phyloP scores from a whole-genome alignment of 192 early-diverging fungal genomes.

The Gamsiella multidivaricata region DNA sequence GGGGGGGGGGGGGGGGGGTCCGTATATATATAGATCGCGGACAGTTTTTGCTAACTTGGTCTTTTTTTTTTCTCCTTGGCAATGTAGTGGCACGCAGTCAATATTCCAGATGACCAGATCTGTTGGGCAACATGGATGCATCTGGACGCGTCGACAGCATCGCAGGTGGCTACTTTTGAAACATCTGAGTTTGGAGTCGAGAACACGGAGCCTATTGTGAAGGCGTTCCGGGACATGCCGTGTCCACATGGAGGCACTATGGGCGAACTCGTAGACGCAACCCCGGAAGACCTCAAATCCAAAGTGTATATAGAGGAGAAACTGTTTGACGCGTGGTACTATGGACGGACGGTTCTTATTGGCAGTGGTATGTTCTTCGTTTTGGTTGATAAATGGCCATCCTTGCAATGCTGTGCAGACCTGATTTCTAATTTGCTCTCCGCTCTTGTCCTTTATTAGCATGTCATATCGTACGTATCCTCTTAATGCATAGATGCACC shows the following conservation, averaged over 20 bases:
- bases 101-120: constrained; percentile 18
- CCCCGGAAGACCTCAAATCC: neutral
- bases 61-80: neutral
- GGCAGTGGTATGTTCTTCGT: constrained; percentile 12
- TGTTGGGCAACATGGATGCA: constrained; percentile 16
- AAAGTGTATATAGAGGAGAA: constrained; percentile 10
- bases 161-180: neutral
- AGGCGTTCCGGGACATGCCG: neutral
- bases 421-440: neutral
- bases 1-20: too few relatives aligned
- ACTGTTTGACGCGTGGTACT: constrained; percentile 14
- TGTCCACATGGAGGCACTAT: constrained; percentile 15
- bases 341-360: constrained; percentile 10
- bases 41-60: neutral
- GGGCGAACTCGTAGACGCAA: constrained; percentile 8
- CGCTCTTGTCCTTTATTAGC: neutral
- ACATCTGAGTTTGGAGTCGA: neutral
- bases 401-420: too few relatives aligned
- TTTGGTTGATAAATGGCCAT: neutral
- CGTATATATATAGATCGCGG: too few relatives aligned
- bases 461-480: constrained; percentile 16
- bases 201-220: neutral
- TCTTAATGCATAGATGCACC: too few relatives aligned
- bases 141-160: neutral
- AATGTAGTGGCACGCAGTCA: constrained; percentile 10